Evolutionary conservation across 106 monocot genomes (phyloP).

Genomic region (Amphibolis antarctica): DNA sequence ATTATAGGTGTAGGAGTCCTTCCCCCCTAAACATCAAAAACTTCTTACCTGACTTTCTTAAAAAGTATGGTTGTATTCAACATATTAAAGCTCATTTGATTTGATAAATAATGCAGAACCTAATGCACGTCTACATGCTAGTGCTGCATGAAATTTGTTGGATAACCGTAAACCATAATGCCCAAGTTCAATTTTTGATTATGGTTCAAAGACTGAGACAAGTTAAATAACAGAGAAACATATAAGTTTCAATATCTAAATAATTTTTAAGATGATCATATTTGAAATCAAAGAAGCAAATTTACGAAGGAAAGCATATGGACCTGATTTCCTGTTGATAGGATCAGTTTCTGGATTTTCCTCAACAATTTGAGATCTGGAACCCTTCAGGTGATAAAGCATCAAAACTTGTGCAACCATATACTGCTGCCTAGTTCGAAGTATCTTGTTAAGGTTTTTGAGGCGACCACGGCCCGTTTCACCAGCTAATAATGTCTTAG

Average conservation of each 20-base stretch:
- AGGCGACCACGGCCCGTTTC: conserved; percentile 60
- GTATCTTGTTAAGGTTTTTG: conserved; percentile 40
- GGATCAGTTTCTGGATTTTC: conserved; percentile 27
- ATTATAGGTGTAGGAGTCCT: not conserved
- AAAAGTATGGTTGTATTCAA: not conserved
- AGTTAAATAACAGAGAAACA: too few species aligned
- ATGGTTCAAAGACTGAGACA: too few species aligned
- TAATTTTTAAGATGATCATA: too few species aligned
- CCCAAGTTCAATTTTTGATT: too few species aligned
- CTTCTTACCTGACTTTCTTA: too few species aligned
- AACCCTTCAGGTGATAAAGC: conserved; percentile 63
- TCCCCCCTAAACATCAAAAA: too few species aligned
- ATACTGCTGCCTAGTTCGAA: conserved; percentile 60
- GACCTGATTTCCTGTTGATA: conserved; percentile 27
- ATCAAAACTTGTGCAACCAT: conserved; percentile 67
- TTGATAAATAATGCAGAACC: too few species aligned
- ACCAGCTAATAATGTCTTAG: conserved; percentile 47
- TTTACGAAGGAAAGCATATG: not conserved
- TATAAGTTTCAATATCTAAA: too few species aligned
- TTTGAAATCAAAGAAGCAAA: not conserved
- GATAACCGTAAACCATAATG: too few species aligned
- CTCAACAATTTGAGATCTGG: conserved; percentile 17
- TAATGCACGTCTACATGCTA: too few species aligned
- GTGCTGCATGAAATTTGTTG: too few species aligned
- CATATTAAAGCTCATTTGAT: not conserved